Percentiles rank a stretch among this genome's conserved stretches.
Evolutionary conservation across 371 early-diverging fungal species (phyloP).

Genomic region (Parasitella parasitica): DNA sequence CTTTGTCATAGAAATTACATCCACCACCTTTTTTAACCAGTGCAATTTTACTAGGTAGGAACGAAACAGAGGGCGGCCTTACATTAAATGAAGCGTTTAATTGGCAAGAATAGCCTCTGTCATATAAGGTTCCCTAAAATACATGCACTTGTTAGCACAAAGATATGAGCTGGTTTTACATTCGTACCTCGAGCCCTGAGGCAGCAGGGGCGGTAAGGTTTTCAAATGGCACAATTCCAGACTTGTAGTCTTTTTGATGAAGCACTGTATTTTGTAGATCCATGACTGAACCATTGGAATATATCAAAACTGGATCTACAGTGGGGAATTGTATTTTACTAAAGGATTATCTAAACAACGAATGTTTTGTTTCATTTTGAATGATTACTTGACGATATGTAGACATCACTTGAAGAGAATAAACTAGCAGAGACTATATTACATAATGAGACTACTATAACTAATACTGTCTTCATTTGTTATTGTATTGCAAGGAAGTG

Average conservation of each 20-base stretch:
- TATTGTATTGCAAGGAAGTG: background rate
- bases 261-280: constrained; percentile 15
- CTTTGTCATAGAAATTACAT: constrained; percentile 40
- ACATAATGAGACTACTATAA: background rate
- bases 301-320: constrained; percentile 33
- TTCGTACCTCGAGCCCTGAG: constrained; percentile 27
- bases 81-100: constrained; percentile 15
- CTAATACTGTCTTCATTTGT: background rate
- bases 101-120: constrained; percentile 43
- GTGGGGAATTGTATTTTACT: background rate
- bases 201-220: constrained; percentile 33
- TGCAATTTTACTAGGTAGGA: constrained; percentile 36
- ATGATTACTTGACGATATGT: constrained; percentile 37
- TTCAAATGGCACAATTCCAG: constrained; percentile 35
- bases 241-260: constrained; percentile 26
- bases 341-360: background rate
- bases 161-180: background rate
- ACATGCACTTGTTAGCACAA: background rate
- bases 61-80: constrained; percentile 17
- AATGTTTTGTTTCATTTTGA: background rate
- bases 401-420: constrained; percentile 38
- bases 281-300: constrained; percentile 35
- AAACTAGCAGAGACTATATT: constrained; percentile 15
- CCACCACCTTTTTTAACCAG: constrained; percentile 37
- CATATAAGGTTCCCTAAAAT: constrained; percentile 43